Evolutionary conservation across 116 monocot genomes (phyloP), one percentile per base, ranked within the genome.

Genomic region (Iris pallida): DNA sequence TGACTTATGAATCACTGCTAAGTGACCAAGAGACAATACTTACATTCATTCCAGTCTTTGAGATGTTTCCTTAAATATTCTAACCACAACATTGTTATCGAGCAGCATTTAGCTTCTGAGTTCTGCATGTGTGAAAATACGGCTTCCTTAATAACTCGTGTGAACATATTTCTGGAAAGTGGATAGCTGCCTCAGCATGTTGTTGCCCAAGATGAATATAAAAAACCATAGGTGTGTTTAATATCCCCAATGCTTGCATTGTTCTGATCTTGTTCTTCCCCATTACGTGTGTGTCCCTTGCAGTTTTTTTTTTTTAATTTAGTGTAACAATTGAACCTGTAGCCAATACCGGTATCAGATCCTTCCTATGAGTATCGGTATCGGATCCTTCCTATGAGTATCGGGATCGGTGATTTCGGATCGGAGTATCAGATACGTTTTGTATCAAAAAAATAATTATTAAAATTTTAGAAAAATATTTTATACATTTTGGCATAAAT

Each of bases 101-200:
- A 30, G 30, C 30, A 30, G 30, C 66, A 19, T 66, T 11, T 20
- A n/a, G 49, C 65, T 65, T 18, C 16, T 52, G 52, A 52, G 14
- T 52, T 52, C 45, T 51, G 20, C 20, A 48, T 65, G 49, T 4
- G 4, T 65, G 4, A 10, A 16, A 20, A 42, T 44, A 6, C 5
- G 61, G 5, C 40, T 48, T 66, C 63, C 49, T 62, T 61, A 61
- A 66, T 68, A 45, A 60, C 17, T 59, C 53, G 60, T 64, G 8
- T 68, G 46, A 18, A 61, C 16, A 56, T 2, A 58, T 87, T 92
- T 80, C 90, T 92, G 97, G 92, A 87, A 83, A 97, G 87, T 9
- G 97, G 97, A 77, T 97, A 92, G 97, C 78, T 82, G 57, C 97
- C 97, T 58, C 92, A 85, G 45, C 97, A 92, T 81, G 69, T 97